These are phyloP conservation scores for Pythium volutum DNA, from an alignment of 352 stramenopile species.

Conservation along the genomic window DNA sequence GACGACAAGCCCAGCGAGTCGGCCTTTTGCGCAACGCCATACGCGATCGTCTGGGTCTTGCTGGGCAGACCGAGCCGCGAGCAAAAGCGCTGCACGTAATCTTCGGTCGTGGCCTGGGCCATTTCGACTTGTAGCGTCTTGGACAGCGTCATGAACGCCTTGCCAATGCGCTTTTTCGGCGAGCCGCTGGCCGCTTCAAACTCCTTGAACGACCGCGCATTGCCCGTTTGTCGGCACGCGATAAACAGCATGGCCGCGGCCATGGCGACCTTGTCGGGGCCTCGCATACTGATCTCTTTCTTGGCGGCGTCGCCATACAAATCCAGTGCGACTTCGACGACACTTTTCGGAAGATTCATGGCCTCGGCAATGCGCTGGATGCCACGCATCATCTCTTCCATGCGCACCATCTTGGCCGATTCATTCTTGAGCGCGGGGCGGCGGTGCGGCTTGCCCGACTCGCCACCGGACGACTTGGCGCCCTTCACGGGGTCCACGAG, in stretches of 20 bases:
- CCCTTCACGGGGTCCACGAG: constrained; percentile 58
- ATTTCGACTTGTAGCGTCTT: constrained; percentile 58
- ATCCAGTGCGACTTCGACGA: constrained; percentile 69
- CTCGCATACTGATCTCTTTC: constrained; percentile 59
- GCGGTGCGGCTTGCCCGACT: constrained; percentile 38
- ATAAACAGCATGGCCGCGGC: constrained; percentile 67
- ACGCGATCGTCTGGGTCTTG: constrained; percentile 76
- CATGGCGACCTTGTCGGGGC: constrained; percentile 66
- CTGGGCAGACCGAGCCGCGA: constrained; percentile 65
- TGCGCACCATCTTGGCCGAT: constrained; percentile 53
- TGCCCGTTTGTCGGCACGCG: constrained; percentile 61
- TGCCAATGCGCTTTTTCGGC: constrained; percentile 73
- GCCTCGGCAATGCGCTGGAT: constrained; percentile 70
- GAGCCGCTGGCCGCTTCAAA: constrained; percentile 72
- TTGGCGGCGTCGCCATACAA: constrained; percentile 69
- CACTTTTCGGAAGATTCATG: constrained; percentile 63
- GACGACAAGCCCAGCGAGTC: constrained; percentile 59
- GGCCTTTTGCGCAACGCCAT: constrained; percentile 73
- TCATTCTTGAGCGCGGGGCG: constrained; percentile 60
- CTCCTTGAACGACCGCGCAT: constrained; percentile 71
- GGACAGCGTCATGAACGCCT: constrained; percentile 71
- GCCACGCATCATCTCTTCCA: constrained; percentile 61
- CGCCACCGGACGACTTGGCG: constrained; percentile 18
- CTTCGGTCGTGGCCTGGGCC: constrained; percentile 62
- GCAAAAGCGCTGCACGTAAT: constrained; percentile 78